A percentile compares a stretch with the other conserved stretches of the same genome.
Evolutionary conservation across 305 asterid genomes (phyloP).

Genomic region (Fraxinus paxiana): DNA sequence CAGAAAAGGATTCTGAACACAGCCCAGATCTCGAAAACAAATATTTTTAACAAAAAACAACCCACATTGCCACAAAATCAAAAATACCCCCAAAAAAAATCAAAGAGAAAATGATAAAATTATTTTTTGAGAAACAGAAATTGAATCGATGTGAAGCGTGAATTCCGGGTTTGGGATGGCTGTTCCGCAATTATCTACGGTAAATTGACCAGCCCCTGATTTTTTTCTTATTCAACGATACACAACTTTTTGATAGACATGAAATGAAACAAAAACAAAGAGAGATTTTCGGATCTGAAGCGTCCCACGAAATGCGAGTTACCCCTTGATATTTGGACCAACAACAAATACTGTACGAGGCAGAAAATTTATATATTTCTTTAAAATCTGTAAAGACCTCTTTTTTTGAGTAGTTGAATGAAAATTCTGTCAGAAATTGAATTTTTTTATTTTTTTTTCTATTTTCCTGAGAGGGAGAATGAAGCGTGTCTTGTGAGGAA

Average conservation of each 20-base stretch:
- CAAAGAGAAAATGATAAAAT: slow-evolving; percentile 6
- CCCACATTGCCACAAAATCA: slow-evolving; percentile 48
- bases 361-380: background rate
- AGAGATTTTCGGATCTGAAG: slow-evolving; percentile 55
- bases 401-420: background rate
- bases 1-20: slow-evolving; percentile 12
- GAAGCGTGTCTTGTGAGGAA: slow-evolving; percentile 26
- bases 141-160: slow-evolving; percentile 26
- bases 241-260: slow-evolving; percentile 7
- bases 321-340: slow-evolving; percentile 17
- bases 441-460: background rate
- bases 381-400: background rate
- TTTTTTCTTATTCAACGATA: slow-evolving; percentile 18
- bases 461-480: slow-evolving; percentile 2
- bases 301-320: slow-evolving; percentile 31
- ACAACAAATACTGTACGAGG: background rate
- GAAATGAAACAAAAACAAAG: slow-evolving; percentile 10
- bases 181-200: slow-evolving; percentile 25
- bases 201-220: slow-evolving; percentile 22
- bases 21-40: slow-evolving; percentile 35
- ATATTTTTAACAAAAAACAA: slow-evolving; percentile 31
- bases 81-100: slow-evolving; percentile 11
- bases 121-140: slow-evolving; percentile 16
- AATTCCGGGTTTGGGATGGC: slow-evolving; percentile 17
- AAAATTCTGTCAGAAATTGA: slow-evolving; percentile 18